Conservation (phyloP, 2,329 filamentous ascomycete species). For the Pyrenochaeta sp. region DNA sequence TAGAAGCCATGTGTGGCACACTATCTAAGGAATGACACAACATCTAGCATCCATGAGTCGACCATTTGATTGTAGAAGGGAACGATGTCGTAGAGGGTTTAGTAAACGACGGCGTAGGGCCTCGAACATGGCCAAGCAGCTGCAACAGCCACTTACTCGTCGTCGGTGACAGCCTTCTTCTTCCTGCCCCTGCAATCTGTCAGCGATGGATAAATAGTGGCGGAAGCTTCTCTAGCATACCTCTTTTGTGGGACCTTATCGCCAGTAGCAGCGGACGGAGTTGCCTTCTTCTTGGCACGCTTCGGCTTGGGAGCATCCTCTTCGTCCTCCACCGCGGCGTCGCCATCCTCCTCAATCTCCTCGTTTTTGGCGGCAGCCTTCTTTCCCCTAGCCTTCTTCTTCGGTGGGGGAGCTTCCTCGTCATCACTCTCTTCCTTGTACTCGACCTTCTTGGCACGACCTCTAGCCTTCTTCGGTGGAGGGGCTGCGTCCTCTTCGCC, state of each 20-base stretch:
- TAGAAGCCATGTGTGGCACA: not conserved
- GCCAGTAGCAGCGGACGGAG: conserved; percentile 19
- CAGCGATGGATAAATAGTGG: conserved; percentile 1
- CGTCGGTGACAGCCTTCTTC: conserved; percentile 31
- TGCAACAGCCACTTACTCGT: conserved; percentile 20
- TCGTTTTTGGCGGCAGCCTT: conserved; percentile 32
- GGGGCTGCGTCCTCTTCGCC: conserved; percentile 33
- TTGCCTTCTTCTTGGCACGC: conserved; percentile 29
- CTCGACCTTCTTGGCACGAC: conserved; percentile 17
- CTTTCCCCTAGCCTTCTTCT: conserved; percentile 42
- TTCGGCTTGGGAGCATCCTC: conserved; percentile 30
- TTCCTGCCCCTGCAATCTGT: conserved; percentile 30
- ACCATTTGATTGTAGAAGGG: not conserved
- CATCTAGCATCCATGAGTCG: not conserved
- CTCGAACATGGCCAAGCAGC: not conserved
- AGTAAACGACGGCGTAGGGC: not conserved
- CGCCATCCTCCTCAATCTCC: conserved; percentile 21
- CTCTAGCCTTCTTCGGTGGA: conserved; percentile 27
- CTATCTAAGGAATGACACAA: not conserved
- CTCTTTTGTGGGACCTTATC: conserved; percentile 41
- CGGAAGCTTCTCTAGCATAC: conserved; percentile 15
- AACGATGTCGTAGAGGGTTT: not conserved
- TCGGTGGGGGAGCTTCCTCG: conserved; percentile 26
- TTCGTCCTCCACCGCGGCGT: conserved; percentile 20
- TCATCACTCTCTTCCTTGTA: conserved; percentile 16